These are phyloP conservation scores for Myriosclerotinia curreyana DNA, from an alignment of 2,329 filamentous ascomycete species.

Conservation along the genomic window DNA sequence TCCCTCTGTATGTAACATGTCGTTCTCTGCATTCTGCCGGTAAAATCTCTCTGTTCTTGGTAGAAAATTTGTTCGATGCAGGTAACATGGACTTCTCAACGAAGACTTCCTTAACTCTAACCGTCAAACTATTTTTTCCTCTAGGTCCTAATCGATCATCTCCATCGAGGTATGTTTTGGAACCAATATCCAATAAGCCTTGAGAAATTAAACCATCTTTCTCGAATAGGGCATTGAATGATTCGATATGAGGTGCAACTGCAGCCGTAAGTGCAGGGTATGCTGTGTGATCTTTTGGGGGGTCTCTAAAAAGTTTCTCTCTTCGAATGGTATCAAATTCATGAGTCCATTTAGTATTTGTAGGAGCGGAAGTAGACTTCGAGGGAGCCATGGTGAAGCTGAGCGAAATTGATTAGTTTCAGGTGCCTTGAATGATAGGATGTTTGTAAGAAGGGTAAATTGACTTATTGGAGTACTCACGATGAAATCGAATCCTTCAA, in stretches of 20 bases:
- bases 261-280: conserved; percentile 83
- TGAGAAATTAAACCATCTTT: conserved; percentile 70
- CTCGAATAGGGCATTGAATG: conserved; percentile 88
- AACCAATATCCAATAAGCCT: conserved; percentile 83
- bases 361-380: conserved; percentile 38
- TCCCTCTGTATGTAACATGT: conserved; percentile 86
- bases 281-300: conserved; percentile 80
- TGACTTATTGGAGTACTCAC: conserved; percentile 1
- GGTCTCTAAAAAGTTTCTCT: conserved; percentile 84
- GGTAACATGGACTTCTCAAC: conserved; percentile 81
- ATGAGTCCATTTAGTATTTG: conserved; percentile 73
- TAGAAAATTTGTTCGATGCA: conserved; percentile 75
- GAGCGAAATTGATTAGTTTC: conserved; percentile 5
- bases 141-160: conserved; percentile 58
- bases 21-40: conserved; percentile 93
- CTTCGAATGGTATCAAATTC: conserved; percentile 82
- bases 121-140: conserved; percentile 69
- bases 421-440: background rate
- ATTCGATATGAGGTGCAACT: conserved; percentile 89
- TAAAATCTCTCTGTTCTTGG: conserved; percentile 76
- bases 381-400: conserved; percentile 32
- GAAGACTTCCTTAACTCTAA: conserved; percentile 77
- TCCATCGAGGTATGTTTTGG: conserved; percentile 82
- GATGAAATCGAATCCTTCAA: conserved; percentile 16
- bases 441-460: background rate